Base-by-base conservation (phyloP, 148 eudicot species). In the Diospyros lotus region DNA sequence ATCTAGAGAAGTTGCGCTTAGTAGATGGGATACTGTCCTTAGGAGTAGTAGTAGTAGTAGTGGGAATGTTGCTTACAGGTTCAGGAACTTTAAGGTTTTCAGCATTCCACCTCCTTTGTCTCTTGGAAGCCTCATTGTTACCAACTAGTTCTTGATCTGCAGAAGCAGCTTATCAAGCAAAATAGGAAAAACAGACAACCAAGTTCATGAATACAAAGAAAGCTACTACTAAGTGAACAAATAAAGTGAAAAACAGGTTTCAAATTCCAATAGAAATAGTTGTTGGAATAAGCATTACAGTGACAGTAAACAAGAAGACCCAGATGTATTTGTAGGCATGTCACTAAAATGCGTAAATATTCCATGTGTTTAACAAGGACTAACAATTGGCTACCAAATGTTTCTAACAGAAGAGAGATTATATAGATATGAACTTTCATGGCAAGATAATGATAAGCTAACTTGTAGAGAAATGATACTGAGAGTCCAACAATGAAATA, bases 91-190 rank as follows among this genome's bases (percentile, higher is more conserved):
- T 79, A 4, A 72, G 62, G 69, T 75, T 79, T 78, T 90, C 97
- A 54, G 90, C 68, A 77, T 90, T 89, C 97, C 92, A 87, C 72
- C 87, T 88, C 56, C 97, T 86, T 75, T 86, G 96, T 84, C 91
- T 90, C 79, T 95, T 95, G 71, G 80, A 66, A 39, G 83, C 69
- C 66, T 92, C 94, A 77, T 71, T 81, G 74, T 83, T 86, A 54
- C 81, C 79, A 76, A 65, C 79, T 66, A 56, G 74, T 79, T 78
- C 96, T 78, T 92, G 83, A 72, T 85, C 98, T 89, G 86, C 54
- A 66, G 44, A 64, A 8, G 18, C 45, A 42, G 39, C 40, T 59
- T 55, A 18, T 52, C 17, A 41, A 15, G 54, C 3, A 14, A 13
- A 5, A 72, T 5, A 6, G 28, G 8, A 12, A 78, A 77, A 58